A percentile compares a stretch with the other conserved stretches of the same genome.
Evolutionary conservation across 169 alveolate genomes (phyloP).

Genomic region (Plasmodium malariae): DNA sequence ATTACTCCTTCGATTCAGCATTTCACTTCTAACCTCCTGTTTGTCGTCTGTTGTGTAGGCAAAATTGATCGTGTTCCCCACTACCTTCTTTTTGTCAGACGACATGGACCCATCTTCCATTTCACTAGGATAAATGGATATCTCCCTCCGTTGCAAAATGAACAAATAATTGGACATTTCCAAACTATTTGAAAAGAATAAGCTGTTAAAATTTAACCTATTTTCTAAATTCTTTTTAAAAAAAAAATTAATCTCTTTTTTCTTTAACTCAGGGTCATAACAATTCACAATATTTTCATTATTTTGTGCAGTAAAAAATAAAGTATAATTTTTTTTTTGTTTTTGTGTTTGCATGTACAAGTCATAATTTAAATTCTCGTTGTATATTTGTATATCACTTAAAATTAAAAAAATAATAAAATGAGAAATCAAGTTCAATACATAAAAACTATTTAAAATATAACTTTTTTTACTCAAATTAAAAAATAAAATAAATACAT

Average conservation of each 20-base stretch:
- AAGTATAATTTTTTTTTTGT: neutral
- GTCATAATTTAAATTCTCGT: constrained; percentile 6
- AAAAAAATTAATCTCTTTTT: constrained; percentile 8
- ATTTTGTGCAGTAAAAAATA: neutral
- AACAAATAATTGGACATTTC: neutral
- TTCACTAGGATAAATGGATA: neutral
- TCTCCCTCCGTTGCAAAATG: neutral
- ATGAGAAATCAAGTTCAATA: constrained; percentile 43
- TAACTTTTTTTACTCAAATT: constrained; percentile 47
- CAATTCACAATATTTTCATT: neutral
- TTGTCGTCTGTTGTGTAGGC: too few relatives aligned
- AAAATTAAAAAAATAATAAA: constrained; percentile 40
- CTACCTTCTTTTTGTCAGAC: neutral
- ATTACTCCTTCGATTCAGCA: too few relatives aligned
- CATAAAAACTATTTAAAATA: constrained; percentile 30
- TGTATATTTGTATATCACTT: constrained; percentile 39
- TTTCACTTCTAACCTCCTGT: too few relatives aligned
- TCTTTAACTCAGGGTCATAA: neutral
- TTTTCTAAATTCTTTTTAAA: constrained; percentile 14
- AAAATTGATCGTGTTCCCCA: too few relatives aligned
- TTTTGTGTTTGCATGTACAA: neutral
- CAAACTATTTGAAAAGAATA: neutral
- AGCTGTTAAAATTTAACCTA: neutral
- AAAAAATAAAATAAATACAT: constrained; percentile 46
- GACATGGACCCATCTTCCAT: neutral